Conservation (phyloP, 208 protist species). For the Giardia muris region DNA sequence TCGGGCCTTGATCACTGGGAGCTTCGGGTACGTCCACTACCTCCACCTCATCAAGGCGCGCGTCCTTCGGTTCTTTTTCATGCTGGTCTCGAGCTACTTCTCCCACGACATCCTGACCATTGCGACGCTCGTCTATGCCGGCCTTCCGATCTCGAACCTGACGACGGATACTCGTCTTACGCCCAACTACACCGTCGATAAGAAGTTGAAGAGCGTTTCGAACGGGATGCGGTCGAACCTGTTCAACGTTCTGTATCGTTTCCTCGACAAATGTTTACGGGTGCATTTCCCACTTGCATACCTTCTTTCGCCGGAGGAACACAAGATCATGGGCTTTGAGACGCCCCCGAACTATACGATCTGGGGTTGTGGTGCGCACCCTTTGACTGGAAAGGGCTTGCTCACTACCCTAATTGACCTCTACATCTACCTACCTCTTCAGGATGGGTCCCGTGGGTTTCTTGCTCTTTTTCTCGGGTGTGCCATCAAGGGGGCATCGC, state of each 20-base stretch:
- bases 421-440: not conserved
- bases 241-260: not conserved
- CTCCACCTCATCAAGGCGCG: not conserved
- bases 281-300: not conserved
- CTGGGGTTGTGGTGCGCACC: not conserved
- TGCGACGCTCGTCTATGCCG: not conserved
- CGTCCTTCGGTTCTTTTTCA: not conserved
- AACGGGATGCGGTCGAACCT: not conserved
- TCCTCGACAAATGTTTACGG: not conserved
- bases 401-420: not conserved
- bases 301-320: not conserved
- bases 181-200: not conserved
- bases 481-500: not conserved
- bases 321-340: not conserved
- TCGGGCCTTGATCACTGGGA: not conserved
- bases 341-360: not conserved
- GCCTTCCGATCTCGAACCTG: not conserved
- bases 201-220: not conserved
- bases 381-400: not conserved
- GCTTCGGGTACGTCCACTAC: not conserved
- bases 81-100: not conserved
- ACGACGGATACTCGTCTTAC: not conserved
- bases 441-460: not conserved
- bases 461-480: not conserved
- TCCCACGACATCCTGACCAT: not conserved